phyloP scores from a whole-genome alignment of 768 basidiomycete genomes.

The Asterophora parasitica region DNA sequence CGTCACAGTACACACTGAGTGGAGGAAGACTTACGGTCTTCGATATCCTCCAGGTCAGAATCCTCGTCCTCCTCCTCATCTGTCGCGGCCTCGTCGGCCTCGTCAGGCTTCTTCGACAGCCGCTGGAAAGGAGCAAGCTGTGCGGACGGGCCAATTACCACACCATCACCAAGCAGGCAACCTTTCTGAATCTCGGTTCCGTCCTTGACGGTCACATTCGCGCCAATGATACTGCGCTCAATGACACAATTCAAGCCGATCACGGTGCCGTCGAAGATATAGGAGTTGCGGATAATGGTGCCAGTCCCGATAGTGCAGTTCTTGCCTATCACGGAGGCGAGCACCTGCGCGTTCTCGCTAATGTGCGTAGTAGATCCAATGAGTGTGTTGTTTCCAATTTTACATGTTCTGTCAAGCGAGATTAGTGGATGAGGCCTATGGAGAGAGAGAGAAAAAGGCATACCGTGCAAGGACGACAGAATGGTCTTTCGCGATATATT shows the following conservation, averaged over 20 bases:
- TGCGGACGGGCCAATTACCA: slow-evolving; percentile 72
- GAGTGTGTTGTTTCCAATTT: slow-evolving; percentile 75
- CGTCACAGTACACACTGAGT: not conserved
- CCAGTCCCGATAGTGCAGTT: slow-evolving; percentile 70
- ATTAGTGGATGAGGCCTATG: not conserved
- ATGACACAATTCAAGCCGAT: slow-evolving; percentile 72
- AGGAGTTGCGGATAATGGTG: slow-evolving; percentile 67
- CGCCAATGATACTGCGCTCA: slow-evolving; percentile 76
- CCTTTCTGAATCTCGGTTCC: slow-evolving; percentile 66
- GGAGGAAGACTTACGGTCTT: slow-evolving; percentile 45
- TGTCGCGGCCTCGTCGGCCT: slow-evolving; percentile 27
- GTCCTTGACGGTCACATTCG: slow-evolving; percentile 67
- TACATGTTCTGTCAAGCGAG: slow-evolving; percentile 60
- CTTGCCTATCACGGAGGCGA: slow-evolving; percentile 73
- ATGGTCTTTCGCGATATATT: slow-evolving; percentile 79
- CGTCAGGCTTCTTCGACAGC: slow-evolving; percentile 52
- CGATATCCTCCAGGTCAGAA: slow-evolving; percentile 66
- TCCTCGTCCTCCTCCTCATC: slow-evolving; percentile 38
- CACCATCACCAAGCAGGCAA: slow-evolving; percentile 78
- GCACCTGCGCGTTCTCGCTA: slow-evolving; percentile 59
- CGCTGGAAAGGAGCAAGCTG: slow-evolving; percentile 64
- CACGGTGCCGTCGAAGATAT: slow-evolving; percentile 75
- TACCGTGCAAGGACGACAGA: slow-evolving; percentile 83
- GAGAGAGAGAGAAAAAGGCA: slow-evolving; percentile 16
- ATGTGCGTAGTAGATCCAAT: slow-evolving; percentile 78